These are phyloP conservation scores for Suillus plorans DNA, from an alignment of 768 basidiomycete species.

Conservation along the genomic window DNA sequence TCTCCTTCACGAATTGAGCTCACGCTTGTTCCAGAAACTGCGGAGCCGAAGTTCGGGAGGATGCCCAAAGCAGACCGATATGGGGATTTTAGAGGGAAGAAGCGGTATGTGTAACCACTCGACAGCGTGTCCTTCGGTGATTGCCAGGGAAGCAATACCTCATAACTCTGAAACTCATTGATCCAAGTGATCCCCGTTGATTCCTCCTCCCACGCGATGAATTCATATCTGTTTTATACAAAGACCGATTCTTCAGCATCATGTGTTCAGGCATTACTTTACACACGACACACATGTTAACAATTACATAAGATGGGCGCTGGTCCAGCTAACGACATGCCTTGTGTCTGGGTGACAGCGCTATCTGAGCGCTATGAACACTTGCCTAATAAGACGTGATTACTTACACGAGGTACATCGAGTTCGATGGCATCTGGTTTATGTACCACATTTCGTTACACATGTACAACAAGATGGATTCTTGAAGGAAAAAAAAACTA, in stretches of 20 bases:
- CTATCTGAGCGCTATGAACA: not conserved
- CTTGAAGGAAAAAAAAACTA: not conserved
- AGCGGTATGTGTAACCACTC: constrained; percentile 20
- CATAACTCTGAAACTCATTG: not conserved
- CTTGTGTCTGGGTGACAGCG: not conserved
- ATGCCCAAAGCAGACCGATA: constrained; percentile 32
- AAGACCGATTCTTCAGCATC: not conserved
- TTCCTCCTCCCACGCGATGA: not conserved
- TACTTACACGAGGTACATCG: not conserved
- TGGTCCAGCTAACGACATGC: not conserved
- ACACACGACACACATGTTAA: not conserved
- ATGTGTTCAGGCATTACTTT: constrained; percentile 1
- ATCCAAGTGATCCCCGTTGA: not conserved
- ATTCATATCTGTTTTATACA: not conserved
- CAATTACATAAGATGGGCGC: not conserved
- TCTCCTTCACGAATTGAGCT: not conserved
- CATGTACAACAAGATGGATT: not conserved
- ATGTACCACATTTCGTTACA: not conserved
- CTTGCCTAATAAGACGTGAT: not conserved
- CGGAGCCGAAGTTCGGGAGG: constrained; percentile 26
- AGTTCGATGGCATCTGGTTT: not conserved
- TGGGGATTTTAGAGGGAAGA: constrained; percentile 28
- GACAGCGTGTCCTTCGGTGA: not conserved
- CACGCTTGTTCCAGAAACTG: constrained; percentile 14
- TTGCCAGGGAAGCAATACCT: not conserved